Evolutionary conservation across 768 basidiomycete genomes (phyloP), one percentile per base, ranked within the genome.

Genomic region (Pisolithus sp.): DNA sequence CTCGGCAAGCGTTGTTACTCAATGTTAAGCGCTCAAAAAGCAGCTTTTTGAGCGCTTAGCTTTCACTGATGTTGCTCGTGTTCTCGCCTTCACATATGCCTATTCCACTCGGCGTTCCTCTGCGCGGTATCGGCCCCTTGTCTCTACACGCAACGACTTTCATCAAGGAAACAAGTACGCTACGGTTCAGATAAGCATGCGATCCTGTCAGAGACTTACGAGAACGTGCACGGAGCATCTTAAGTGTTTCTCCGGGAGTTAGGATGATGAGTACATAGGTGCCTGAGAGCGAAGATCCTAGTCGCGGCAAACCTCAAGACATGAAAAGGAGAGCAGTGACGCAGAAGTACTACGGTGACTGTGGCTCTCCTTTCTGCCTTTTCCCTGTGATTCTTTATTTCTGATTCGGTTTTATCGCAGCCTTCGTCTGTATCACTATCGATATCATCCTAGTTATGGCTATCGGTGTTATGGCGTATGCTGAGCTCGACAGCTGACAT

Each of bases 181-280:
- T 26, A 26, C 26, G 26, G 26, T 26, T 7, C 26, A 26, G 26
- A 6, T 12, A 1, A 18, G 37, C 7, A 1, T 30, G n/a, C 34
- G 5, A 36, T 31, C 30, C n/a, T n/a, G n/a, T n/a, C 2, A 9
- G 10, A 12, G 20, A 73, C 85, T 58, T 64, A 86, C 89, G 80
- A 15, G 86, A 83, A 8, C 91, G 81, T 5, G 85, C 81, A 59
- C 91, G 93, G 64, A 94, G 93, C 67, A 77, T 75, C 0, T 89
- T 83, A 8, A 93, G 68, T 0, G 86, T 87, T 66, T 95, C 93
- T 12, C 90, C 89, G 0, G 90, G 89, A 3, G 86, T 72, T 0
- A 92, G 93, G 0, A 90, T 93, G 58, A 83, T 86, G 26, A 86
- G 62, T 0, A 79, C 66, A 53, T 93, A 0, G 71, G 68, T 1